Conservation (phyloP, 352 stramenopile genomes). For the Phytopythium vexans region DNA sequence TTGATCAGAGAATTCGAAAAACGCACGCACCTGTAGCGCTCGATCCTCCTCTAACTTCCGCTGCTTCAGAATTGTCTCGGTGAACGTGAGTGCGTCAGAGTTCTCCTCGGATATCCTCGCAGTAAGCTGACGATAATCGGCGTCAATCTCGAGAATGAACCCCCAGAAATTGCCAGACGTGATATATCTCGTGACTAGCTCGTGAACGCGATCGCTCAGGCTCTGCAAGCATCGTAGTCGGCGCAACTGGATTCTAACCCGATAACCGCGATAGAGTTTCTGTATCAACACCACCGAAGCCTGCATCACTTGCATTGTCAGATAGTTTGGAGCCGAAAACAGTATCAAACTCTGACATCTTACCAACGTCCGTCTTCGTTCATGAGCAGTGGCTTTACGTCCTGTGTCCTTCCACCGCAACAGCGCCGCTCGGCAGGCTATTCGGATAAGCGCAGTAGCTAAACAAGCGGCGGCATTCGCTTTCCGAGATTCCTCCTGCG, state of each 20-base stretch:
- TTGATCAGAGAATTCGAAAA: background rate
- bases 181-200: constrained; percentile 45
- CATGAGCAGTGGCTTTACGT: no score
- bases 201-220: constrained; percentile 36
- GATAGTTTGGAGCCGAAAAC: no score
- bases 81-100: constrained; percentile 45
- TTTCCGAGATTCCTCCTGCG: no score
- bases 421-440: no score
- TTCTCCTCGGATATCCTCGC: constrained; percentile 41
- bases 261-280: constrained; percentile 44
- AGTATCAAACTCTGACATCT: no score
- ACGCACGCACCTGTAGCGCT: constrained; percentile 46
- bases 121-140: constrained; percentile 49
- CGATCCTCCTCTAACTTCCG: constrained; percentile 46
- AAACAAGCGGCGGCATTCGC: no score
- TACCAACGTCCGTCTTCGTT: no score
- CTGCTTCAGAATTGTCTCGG: constrained; percentile 39
- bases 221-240: constrained; percentile 30
- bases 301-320: constrained; percentile 1
- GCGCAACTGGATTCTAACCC: constrained; percentile 38
- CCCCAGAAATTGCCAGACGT: constrained; percentile 53
- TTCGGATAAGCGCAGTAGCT: no score
- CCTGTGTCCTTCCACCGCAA: no score
- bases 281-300: constrained; percentile 39
- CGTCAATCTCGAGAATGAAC: constrained; percentile 57